phyloP scores from a whole-genome alignment of 164 flowering plant genomes.

The Magnolia kwangsiensis region DNA sequence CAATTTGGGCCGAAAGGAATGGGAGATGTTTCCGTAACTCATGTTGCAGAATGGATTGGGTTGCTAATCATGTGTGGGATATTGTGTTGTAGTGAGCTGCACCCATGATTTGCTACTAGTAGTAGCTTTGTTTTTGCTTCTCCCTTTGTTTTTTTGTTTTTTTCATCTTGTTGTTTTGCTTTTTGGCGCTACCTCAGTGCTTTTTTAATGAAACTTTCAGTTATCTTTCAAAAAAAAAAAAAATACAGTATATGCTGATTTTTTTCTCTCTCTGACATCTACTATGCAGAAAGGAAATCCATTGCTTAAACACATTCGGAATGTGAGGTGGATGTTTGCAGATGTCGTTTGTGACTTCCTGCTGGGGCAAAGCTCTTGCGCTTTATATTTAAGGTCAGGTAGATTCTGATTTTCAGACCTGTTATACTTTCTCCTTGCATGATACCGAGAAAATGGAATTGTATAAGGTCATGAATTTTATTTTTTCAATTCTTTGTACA shows the following conservation, averaged over 20 bases:
- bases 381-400: conserved; percentile 78
- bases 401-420: not conserved
- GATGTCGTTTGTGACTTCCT: conserved; percentile 78
- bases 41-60: too few relatives aligned
- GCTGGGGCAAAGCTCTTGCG: conserved; percentile 81
- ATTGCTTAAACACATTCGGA: conserved; percentile 84
- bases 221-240: too few relatives aligned
- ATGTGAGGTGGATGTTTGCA: conserved; percentile 86
- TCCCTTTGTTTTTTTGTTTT: too few relatives aligned
- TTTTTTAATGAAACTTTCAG: too few relatives aligned
- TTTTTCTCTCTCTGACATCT: not conserved
- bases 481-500: not conserved
- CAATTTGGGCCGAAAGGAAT: too few relatives aligned
- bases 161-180: not conserved
- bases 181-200: not conserved
- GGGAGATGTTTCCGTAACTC: too few relatives aligned
- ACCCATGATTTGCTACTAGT: too few relatives aligned
- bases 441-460: too few relatives aligned
- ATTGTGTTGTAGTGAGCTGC: too few relatives aligned
- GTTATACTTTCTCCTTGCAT: not conserved
- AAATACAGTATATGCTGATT: not conserved
- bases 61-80: too few relatives aligned
- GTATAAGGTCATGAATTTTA: too few relatives aligned
- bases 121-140: too few relatives aligned
- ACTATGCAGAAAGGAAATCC: conserved; percentile 90